These are phyloP conservation scores for Marchantia paleacea DNA, from an alignment of 225 moss, liverwort and hornwort species.

Conservation along the genomic window DNA sequence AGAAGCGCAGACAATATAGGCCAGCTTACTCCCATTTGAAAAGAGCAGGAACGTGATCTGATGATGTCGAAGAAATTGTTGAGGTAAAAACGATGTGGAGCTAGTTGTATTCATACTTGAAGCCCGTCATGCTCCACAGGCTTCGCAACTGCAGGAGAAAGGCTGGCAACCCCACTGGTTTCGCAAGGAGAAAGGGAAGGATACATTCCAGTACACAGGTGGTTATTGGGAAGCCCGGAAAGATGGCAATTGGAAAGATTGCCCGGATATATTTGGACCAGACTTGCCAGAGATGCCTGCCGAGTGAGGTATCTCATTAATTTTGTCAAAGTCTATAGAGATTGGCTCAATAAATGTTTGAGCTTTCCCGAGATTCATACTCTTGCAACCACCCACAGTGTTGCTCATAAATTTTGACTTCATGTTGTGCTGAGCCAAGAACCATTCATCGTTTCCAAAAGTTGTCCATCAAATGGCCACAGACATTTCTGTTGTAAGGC, in stretches of 20 bases:
- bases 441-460: slow-evolving; percentile 2
- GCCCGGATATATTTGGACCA: slow-evolving; percentile 73
- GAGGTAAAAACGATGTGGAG: background rate
- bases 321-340: slow-evolving; percentile 21
- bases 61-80: background rate
- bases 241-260: slow-evolving; percentile 74
- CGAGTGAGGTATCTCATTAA: slow-evolving; percentile 29
- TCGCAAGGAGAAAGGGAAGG: slow-evolving; percentile 79
- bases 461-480: slow-evolving; percentile 14
- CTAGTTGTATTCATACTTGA: background rate
- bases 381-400: slow-evolving; percentile 22
- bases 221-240: slow-evolving; percentile 99
- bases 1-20: no score
- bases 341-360: slow-evolving; percentile 10
- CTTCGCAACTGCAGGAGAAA: slow-evolving; percentile 84
- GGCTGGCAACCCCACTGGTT: slow-evolving; percentile 99
- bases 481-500: background rate
- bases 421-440: slow-evolving; percentile 25
- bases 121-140: slow-evolving; percentile 48
- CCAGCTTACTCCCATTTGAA: no score
- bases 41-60: no score
- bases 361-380: slow-evolving; percentile 14
- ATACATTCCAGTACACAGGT: slow-evolving; percentile 74
- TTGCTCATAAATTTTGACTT: slow-evolving; percentile 33
- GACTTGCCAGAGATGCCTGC: slow-evolving; percentile 31